Evolutionary conservation across 2,329 filamentous ascomycete genomes (phyloP), one percentile per base, ranked within the genome.

Genomic region (Diaporthe australafricana): DNA sequence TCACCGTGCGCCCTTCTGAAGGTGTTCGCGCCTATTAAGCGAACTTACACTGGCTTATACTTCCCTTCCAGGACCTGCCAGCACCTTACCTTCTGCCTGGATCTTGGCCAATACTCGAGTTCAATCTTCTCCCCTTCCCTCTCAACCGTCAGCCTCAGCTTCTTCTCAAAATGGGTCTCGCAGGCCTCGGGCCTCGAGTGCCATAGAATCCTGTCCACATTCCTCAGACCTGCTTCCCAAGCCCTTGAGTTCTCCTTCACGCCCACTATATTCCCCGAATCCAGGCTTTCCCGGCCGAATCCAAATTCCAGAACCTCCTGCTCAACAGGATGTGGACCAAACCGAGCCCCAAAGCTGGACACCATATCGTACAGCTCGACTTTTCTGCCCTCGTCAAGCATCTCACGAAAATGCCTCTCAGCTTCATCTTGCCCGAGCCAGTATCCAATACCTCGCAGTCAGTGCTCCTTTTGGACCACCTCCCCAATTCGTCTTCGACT

Each of bases 281-380:
- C 73, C 73, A 78, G 74, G 47, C 74, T 75, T 0, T 55, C 32
- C n/a, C 69, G 45, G 38, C 76, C 72, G 60, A 78, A 75, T 1
- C 77, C 75, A 62, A 78, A 76, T 38, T 78, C 76, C 12, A 77
- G 56, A 17, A 74, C 17, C 56, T 75, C 74, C 30, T 77, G 73
- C 25, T 76, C 62, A 30, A 75, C 48, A 56, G 76, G 73, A 32
- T 60, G 71, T 0, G 71, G 71, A 1, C 66, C 56, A 38, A 56
- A 74, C 16, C 68, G 75, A 1, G 66, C 60, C 3, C 75, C 76
- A 66, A 74, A 77, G 14, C 69, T 71, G 9, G 75, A 45, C n/a
- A 62, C n/a, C 17, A 70, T 38, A 3, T 71, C 63, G 14, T 75
- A 60, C 2, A 77, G 17, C 25, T 75, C 73, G 17, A 67, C 40